These are phyloP conservation scores for Strobilomyces dryophilus DNA, from an alignment of 768 basidiomycete species.

Conservation along the genomic window DNA sequence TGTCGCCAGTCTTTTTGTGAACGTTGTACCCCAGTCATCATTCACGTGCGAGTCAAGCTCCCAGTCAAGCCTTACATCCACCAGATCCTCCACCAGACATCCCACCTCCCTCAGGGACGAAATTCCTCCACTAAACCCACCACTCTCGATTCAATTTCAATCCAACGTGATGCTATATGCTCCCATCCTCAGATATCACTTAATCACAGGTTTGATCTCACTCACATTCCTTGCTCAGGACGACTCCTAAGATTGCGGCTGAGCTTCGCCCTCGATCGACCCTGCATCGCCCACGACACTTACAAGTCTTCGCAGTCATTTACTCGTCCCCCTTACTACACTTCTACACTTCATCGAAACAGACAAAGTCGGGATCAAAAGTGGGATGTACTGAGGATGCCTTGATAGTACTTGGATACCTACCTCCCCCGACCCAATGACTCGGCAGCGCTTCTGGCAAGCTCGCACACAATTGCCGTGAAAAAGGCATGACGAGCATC, in stretches of 20 bases:
- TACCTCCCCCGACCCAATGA: constrained; percentile 52
- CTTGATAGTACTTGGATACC: constrained; percentile 59
- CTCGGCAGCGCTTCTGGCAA: constrained; percentile 62
- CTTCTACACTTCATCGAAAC: constrained; percentile 60
- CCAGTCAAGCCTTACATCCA: constrained; percentile 76
- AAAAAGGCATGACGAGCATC: constrained; percentile 57
- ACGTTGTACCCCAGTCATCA: constrained; percentile 55
- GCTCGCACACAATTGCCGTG: constrained; percentile 49
- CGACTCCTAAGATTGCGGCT: constrained; percentile 53
- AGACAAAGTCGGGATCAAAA: constrained; percentile 44
- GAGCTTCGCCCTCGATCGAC: constrained; percentile 61
- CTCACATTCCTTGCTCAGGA: constrained; percentile 24
- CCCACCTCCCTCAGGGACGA: constrained; percentile 51
- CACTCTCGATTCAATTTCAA: constrained; percentile 56
- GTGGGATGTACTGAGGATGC: constrained; percentile 68
- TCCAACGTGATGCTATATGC: constrained; percentile 71
- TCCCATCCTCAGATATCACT: not conserved
- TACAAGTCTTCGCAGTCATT: constrained; percentile 45
- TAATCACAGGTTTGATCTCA: not conserved
- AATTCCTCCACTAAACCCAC: constrained; percentile 65
- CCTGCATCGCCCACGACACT: constrained; percentile 48
- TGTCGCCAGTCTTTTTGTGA: constrained; percentile 52
- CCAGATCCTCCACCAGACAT: constrained; percentile 67
- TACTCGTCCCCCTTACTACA: constrained; percentile 41
- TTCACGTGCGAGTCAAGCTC: constrained; percentile 39